Evolutionary conservation across 2,329 filamentous ascomycete species (phyloP).

Genomic region (Aspergillus texensis): DNA sequence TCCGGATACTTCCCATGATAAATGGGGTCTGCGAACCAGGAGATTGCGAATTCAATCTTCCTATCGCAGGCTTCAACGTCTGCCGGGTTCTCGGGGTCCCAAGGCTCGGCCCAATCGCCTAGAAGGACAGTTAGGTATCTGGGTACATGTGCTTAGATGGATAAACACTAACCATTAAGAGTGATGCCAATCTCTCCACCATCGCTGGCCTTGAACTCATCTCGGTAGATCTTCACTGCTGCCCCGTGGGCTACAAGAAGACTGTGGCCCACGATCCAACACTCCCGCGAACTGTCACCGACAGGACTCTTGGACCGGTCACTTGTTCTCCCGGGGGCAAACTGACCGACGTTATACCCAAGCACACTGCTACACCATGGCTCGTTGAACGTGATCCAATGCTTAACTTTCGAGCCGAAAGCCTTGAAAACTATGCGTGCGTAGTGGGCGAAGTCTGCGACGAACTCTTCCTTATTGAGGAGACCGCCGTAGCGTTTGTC

Average conservation of each 20-base stretch:
- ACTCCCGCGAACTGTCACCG: constrained; percentile 75
- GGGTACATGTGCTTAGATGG: not conserved
- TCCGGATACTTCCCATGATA: constrained; percentile 83
- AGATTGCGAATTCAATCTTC: constrained; percentile 84
- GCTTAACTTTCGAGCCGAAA: constrained; percentile 73
- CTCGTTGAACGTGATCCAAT: constrained; percentile 92
- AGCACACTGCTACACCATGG: constrained; percentile 83
- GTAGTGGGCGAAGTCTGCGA: constrained; percentile 78
- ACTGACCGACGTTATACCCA: constrained; percentile 75
- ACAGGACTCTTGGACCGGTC: constrained; percentile 70
- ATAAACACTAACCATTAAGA: constrained; percentile 65
- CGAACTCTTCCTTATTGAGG: constrained; percentile 79
- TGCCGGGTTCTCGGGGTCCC: constrained; percentile 73
- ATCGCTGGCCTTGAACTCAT: constrained; percentile 74
- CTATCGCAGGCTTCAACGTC: constrained; percentile 77
- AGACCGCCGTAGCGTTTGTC: constrained; percentile 81
- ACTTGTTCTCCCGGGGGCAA: constrained; percentile 80
- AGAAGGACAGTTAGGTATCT: not conserved
- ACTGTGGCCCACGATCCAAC: constrained; percentile 82
- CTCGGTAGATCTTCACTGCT: constrained; percentile 79
- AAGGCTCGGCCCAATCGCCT: constrained; percentile 80
- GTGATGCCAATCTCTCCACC: constrained; percentile 85
- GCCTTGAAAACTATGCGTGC: constrained; percentile 74
- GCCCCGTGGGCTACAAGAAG: constrained; percentile 77
- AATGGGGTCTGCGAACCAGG: constrained; percentile 86